Base-by-base conservation (phyloP, 116 monocot genomes). In the Posidonia oceanica region DNA sequence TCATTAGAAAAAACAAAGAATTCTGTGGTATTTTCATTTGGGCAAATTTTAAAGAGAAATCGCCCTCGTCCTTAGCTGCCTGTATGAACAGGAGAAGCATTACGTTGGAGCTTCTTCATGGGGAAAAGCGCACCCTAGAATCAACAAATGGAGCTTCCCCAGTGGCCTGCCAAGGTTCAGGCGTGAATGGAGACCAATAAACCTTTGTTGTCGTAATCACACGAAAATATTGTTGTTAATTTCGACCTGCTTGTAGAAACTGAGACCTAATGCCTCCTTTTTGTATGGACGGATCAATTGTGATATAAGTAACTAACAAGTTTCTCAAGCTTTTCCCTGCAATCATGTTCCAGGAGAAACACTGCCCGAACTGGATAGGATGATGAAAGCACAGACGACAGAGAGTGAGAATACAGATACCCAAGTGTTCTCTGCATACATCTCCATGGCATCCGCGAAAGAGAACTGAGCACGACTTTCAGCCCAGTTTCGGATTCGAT, bases 381-480 rank as follows among this genome's bases (percentile, higher is more conserved):
- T 96, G 54, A 96, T 96, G 82, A 96, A 96, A 61, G 96, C 96
- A 56, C 96, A 96, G 69, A 96, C 91, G 10, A 96, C 96, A 0
- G 96, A 91, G 22, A 96, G 85, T 4, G 96, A 96, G 78, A 96
- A 96, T 39, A 96, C 91, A 3, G 96, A 87, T 29, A 91, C 81
- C 91, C 83, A 96, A 0, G 96, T 89, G 74, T 82, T 96, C 76
- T 96, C 91, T 52, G 89, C 64, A 18, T 96, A 96, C 96, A 96
- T 89, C 67, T 96, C 96, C 91, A 96, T 96, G 64, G 91, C 96
- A 72, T 91, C 91, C 10, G 91, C 87, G 82, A 96, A 89, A 15
- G 96, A 96, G 76, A 96, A 91, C 18, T 83, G 82, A 1, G 91
- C 83, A 11, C 96, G 84, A 65, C 83, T 88, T 69, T 96, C 91